phyloP scores from a whole-genome alignment of 2,329 filamentous ascomycete genomes.

The Macrophomina phaseolina region DNA sequence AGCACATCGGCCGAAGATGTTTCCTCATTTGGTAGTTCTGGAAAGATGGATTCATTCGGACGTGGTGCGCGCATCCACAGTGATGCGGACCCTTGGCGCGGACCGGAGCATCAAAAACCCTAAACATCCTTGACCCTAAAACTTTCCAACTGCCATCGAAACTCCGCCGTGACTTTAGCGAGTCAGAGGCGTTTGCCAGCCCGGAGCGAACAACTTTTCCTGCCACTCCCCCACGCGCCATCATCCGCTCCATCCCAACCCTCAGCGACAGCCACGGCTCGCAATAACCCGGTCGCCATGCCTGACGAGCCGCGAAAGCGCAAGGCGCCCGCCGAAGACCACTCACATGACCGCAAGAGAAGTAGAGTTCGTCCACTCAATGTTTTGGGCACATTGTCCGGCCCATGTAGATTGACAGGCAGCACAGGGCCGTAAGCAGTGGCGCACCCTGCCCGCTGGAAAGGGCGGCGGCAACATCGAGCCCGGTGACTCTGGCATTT shows the following conservation, averaged over 20 bases:
- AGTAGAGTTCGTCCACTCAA: slow-evolving; percentile 27
- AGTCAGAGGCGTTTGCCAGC: slow-evolving; percentile 1
- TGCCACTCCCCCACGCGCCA: neutral
- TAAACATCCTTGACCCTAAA: neutral
- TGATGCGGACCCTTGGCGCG: slow-evolving; percentile 2
- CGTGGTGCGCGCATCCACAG: neutral
- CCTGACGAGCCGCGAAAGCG: slow-evolving; percentile 29
- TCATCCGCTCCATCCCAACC: neutral
- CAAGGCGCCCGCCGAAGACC: slow-evolving; percentile 25
- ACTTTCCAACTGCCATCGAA: neutral
- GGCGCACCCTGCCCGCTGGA: slow-evolving; percentile 7
- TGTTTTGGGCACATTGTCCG: neutral
- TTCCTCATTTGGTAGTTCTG: neutral
- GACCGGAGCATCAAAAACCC: slow-evolving; percentile 25
- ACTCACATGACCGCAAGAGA: slow-evolving; percentile 26
- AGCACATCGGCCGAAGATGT: neutral
- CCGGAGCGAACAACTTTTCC: slow-evolving; percentile 8
- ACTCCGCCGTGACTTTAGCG: slow-evolving; percentile 9
- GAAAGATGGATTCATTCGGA: neutral
- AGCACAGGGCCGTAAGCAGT: slow-evolving; percentile 25
- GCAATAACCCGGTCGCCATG: slow-evolving; percentile 10
- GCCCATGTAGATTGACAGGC: neutral
- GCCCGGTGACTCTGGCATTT: slow-evolving; percentile 74
- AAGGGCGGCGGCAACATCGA: slow-evolving; percentile 53
- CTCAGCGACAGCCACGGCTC: neutral